phyloP scores from a whole-genome alignment of 2,329 filamentous ascomycete species.

The Onygena corvina region DNA sequence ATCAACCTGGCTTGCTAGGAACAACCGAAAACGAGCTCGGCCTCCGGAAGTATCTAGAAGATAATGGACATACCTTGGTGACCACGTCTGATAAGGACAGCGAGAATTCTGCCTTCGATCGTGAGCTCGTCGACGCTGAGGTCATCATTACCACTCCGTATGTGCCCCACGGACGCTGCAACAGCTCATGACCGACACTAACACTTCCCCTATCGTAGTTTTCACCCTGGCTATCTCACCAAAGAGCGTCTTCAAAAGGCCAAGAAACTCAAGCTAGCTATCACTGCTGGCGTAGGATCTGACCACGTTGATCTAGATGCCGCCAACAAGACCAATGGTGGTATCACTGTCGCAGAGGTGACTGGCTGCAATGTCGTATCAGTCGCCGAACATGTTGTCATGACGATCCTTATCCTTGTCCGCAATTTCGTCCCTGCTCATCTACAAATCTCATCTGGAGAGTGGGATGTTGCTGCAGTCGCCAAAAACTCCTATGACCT shows the following conservation, averaged over 20 bases:
- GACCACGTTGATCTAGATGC: constrained; percentile 96
- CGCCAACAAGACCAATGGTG: constrained; percentile 96
- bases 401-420: constrained; percentile 93
- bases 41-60: constrained; percentile 93
- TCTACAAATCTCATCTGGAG: constrained; percentile 76
- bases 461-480: constrained; percentile 90
- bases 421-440: constrained; percentile 98
- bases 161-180: constrained; percentile 19
- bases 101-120: constrained; percentile 82
- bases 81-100: constrained; percentile 98
- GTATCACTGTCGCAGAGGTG: constrained; percentile 92
- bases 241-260: constrained; percentile 92
- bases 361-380: constrained; percentile 98
- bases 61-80: constrained; percentile 87
- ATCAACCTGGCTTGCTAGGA: constrained; percentile 79
- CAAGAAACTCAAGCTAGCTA: constrained; percentile 95
- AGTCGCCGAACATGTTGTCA: constrained; percentile 96
- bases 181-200: background rate
- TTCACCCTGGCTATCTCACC: constrained; percentile 96
- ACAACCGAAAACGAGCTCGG: constrained; percentile 98
- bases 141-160: constrained; percentile 98
- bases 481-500: constrained; percentile 99
- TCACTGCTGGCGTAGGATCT: constrained; percentile 95
- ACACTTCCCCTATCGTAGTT: constrained; percentile 44
- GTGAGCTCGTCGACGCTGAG: constrained; percentile 92